phyloP scores from a whole-genome alignment of 257 asterid species.

The Pogostemon cablin region DNA sequence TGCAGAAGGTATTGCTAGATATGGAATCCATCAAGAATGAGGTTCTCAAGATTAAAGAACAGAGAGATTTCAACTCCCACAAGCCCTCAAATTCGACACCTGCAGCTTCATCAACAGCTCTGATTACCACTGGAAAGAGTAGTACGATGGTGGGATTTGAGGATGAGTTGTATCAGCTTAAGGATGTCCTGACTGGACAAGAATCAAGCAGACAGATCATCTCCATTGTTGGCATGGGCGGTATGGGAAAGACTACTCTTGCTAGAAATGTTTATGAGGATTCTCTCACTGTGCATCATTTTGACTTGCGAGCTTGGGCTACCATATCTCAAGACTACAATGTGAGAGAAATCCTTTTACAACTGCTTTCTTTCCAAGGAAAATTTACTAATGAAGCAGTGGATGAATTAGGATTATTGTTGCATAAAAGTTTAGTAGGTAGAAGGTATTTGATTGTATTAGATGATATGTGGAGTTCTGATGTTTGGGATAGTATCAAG shows the following conservation, averaged over 20 bases:
- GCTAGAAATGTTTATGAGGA: background rate
- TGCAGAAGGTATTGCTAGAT: background rate
- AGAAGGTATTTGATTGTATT: too few relatives aligned
- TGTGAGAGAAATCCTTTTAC: background rate
- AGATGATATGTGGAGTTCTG: slow-evolving; percentile 10
- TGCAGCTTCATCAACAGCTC: background rate
- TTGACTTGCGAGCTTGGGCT: background rate
- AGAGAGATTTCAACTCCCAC: background rate
- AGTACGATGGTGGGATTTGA: background rate
- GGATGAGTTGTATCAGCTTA: background rate
- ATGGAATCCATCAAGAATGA: slow-evolving; percentile 10
- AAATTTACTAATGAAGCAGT: background rate
- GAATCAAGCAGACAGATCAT: background rate
- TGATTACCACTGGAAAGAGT: background rate
- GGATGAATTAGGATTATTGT: background rate
- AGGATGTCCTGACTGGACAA: background rate
- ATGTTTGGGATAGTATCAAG: slow-evolving; percentile 1
- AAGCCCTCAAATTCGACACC: background rate
- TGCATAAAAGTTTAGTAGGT: slow-evolving; percentile 2
- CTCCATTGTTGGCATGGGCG: slow-evolving; percentile 22
- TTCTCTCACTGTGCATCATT: background rate
- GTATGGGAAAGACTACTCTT: slow-evolving; percentile 10
- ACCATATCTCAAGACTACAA: background rate
- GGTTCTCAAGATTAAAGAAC: background rate
- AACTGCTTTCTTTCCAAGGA: background rate